These are phyloP conservation scores for Tricholoma matsutake DNA, from an alignment of 768 basidiomycete species.

Conservation along the genomic window DNA sequence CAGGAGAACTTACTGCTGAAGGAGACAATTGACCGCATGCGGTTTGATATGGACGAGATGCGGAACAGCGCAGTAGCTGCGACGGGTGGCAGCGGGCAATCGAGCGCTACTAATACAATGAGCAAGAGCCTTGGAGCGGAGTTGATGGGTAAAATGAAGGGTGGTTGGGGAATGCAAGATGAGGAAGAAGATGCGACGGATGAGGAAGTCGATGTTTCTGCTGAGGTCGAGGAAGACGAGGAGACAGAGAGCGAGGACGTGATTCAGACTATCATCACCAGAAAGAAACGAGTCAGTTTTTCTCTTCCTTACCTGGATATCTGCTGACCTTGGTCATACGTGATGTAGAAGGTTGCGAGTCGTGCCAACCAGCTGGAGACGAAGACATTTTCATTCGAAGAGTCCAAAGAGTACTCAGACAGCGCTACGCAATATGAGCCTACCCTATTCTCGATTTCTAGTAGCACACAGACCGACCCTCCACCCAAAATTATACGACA, in stretches of 20 bases:
- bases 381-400: slow-evolving; percentile 45
- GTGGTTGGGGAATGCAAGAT: slow-evolving; percentile 36
- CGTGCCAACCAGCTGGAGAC: slow-evolving; percentile 51
- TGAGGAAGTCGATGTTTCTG: slow-evolving; percentile 35
- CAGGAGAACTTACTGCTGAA: slow-evolving; percentile 91
- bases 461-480: slow-evolving; percentile 60
- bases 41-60: slow-evolving; percentile 93
- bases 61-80: slow-evolving; percentile 44
- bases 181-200: slow-evolving; percentile 35
- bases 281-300: slow-evolving; percentile 54
- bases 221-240: slow-evolving; percentile 43
- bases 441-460: slow-evolving; percentile 43
- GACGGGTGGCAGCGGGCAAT: slow-evolving; percentile 35
- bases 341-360: slow-evolving; percentile 60
- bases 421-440: slow-evolving; percentile 69
- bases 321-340: slow-evolving; percentile 6
- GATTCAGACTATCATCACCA: slow-evolving; percentile 85
- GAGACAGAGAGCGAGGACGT: slow-evolving; percentile 71
- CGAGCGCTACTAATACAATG: slow-evolving; percentile 53
- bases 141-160: slow-evolving; percentile 58
- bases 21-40: slow-evolving; percentile 94
- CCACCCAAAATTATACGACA: slow-evolving; percentile 44
- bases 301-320: slow-evolving; percentile 5
- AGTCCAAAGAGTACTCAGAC: slow-evolving; percentile 75
- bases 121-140: slow-evolving; percentile 79